Evolutionary conservation across 495 filamentous ascomycete genomes (phyloP).

Genomic region (Tuber indicum): DNA sequence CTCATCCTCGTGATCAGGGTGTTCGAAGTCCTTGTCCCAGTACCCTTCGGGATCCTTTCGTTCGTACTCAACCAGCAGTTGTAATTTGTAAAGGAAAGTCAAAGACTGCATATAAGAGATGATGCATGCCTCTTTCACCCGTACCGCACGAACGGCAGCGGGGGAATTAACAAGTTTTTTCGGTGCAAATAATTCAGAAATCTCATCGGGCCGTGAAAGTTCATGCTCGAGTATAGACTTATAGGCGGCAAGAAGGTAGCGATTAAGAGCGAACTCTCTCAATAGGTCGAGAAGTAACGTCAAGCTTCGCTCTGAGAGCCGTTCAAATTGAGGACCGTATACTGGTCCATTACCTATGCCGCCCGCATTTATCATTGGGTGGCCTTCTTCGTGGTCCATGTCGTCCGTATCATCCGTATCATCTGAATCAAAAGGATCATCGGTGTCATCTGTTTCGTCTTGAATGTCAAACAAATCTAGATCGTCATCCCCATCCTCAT

Average conservation of each 20-base stretch:
- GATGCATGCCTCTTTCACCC: neutral
- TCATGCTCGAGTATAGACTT: slow-evolving; percentile 1
- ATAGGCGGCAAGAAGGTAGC: neutral
- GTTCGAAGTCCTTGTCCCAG: slow-evolving; percentile 2
- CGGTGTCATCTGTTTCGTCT: neutral
- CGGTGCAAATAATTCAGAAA: neutral
- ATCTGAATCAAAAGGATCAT: neutral
- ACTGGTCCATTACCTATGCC: neutral
- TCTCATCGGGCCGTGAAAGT: neutral
- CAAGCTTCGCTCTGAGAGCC: neutral
- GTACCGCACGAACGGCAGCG: neutral
- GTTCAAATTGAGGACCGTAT: slow-evolving; percentile 1
- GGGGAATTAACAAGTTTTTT: neutral
- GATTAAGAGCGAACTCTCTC: neutral
- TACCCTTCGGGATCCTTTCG: neutral
- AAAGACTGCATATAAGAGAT: slow-evolving; percentile 1
- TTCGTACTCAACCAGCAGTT: slow-evolving; percentile 1
- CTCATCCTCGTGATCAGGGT: neutral
- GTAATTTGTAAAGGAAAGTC: slow-evolving; percentile 5
- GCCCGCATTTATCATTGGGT: neutral
- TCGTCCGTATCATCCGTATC: neutral
- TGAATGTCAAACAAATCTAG: neutral
- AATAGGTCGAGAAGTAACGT: neutral
- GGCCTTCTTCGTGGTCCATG: neutral
- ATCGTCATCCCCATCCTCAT: neutral